Base-by-base conservation (phyloP, 352 stramenopile species). In the Salisapilia sapeloensis region DNA sequence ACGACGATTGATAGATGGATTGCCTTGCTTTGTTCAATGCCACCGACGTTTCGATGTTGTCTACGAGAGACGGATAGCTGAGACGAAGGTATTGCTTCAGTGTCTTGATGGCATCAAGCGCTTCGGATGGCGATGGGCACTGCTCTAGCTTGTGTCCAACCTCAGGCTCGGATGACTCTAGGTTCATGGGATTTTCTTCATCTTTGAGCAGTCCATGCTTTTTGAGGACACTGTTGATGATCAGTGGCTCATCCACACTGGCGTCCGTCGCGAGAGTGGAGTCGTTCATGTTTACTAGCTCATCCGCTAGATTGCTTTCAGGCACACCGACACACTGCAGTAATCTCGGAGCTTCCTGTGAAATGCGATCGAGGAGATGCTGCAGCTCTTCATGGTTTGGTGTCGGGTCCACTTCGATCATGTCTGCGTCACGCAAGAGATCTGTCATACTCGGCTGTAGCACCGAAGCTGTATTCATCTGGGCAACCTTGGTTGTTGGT, bases 1-100 rank as follows among this genome's bases (percentile, higher is more conserved):
- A n/a, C n/a, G n/a, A n/a, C n/a, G n/a, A n/a, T n/a, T n/a, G n/a
- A n/a, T n/a, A n/a, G n/a, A n/a, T n/a, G n/a, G n/a, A n/a, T n/a
- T n/a, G n/a, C n/a, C n/a, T n/a, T n/a, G n/a, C n/a, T n/a, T n/a
- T n/a, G n/a, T n/a, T n/a, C n/a, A n/a, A n/a, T n/a, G n/a, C n/a
- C n/a, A n/a, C n/a, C n/a, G n/a, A n/a, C n/a, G n/a, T n/a, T n/a
- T n/a, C n/a, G n/a, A n/a, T n/a, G n/a, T n/a, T n/a, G n/a, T n/a
- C n/a, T n/a, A n/a, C n/a, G n/a, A n/a, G n/a, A n/a, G n/a, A n/a
- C n/a, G n/a, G n/a, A n/a, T n/a, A n/a, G n/a, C n/a, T n/a, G 20
- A 89, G 38, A n/a, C 72, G 63, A 32, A 89, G 21, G 37, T 81
- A 85, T 31, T 53, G 61, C 41, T 89, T 89, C 24, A 89, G 47